Conservation (phyloP, 2,329 filamentous ascomycete species). For the Ophiostoma australiae region DNA sequence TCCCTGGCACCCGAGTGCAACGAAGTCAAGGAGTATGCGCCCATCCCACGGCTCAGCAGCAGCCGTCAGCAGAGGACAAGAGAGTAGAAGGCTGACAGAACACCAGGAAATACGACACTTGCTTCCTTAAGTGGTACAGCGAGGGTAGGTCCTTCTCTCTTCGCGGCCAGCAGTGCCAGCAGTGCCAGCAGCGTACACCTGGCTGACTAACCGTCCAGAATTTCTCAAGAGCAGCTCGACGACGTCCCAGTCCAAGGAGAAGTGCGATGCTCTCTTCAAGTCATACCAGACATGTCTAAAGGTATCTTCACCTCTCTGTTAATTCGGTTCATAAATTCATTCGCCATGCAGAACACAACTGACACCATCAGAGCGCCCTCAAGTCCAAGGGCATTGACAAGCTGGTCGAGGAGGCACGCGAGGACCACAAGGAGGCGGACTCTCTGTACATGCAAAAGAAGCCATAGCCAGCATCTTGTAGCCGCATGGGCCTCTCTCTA, state of each 20-base stretch:
- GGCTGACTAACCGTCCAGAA: conserved; percentile 50
- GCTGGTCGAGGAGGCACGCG: conserved; percentile 84
- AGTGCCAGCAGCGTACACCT: not conserved
- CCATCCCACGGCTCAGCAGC: not conserved
- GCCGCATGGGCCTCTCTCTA: not conserved
- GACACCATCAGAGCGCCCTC: conserved; percentile 63
- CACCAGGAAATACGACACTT: conserved; percentile 83
- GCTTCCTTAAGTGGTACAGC: conserved; percentile 98
- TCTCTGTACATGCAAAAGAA: conserved; percentile 50
- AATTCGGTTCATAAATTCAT: not conserved
- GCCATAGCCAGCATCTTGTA: conserved; percentile 33
- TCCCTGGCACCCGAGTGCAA: conserved; percentile 94
- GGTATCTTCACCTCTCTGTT: conserved; percentile 42
- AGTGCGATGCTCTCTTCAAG: conserved; percentile 75
- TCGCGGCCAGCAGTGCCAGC: not conserved
- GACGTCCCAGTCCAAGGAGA: conserved; percentile 63
- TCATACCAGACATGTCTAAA: conserved; percentile 82
- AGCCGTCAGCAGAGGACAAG: not conserved
- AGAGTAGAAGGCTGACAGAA: conserved; percentile 4
- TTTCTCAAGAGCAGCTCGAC: conserved; percentile 82
- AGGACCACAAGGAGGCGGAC: conserved; percentile 86
- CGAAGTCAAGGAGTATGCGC: conserved; percentile 83
- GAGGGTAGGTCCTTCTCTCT: conserved; percentile 63
- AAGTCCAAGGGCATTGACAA: conserved; percentile 89
- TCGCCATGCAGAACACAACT: not conserved